phyloP scores from a whole-genome alignment of 345 rosid species.

The Eucalyptus grandis region DNA sequence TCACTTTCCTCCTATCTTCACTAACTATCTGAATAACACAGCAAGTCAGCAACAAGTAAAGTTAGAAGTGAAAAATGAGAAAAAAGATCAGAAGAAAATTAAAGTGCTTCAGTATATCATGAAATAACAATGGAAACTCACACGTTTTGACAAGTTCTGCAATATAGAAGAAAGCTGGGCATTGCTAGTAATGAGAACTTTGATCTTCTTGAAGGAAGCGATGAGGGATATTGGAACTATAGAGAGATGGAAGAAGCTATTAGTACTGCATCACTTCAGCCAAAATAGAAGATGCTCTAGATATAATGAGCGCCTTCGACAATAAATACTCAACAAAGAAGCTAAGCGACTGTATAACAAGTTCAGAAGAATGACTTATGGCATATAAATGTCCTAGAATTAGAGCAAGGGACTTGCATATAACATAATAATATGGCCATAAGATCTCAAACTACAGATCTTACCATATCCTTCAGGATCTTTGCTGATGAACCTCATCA shows the following conservation, averaged over 20 bases:
- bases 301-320: background rate
- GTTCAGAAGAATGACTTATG: background rate
- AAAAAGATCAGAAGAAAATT: background rate
- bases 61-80: background rate
- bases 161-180: conserved; percentile 72
- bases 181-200: conserved; percentile 56
- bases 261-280: background rate
- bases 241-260: background rate
- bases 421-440: background rate
- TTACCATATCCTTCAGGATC: conserved; percentile 98
- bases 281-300: background rate
- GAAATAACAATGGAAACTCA: conserved; percentile 19
- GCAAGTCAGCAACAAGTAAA: background rate
- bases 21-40: conserved; percentile 46
- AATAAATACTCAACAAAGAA: background rate
- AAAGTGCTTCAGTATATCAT: background rate
- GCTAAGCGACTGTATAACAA: background rate
- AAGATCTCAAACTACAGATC: background rate
- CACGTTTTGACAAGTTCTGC: conserved; percentile 74
- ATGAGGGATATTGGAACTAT: conserved; percentile 80
- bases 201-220: conserved; percentile 90
- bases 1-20: conserved; percentile 91
- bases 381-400: background rate
- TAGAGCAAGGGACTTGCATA: background rate
- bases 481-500: conserved; percentile 86